Percentiles rank a stretch among this genome's conserved stretches.
phyloP scores from a whole-genome alignment of 148 eudicot genomes.

The Amaranthus palmeri region DNA sequence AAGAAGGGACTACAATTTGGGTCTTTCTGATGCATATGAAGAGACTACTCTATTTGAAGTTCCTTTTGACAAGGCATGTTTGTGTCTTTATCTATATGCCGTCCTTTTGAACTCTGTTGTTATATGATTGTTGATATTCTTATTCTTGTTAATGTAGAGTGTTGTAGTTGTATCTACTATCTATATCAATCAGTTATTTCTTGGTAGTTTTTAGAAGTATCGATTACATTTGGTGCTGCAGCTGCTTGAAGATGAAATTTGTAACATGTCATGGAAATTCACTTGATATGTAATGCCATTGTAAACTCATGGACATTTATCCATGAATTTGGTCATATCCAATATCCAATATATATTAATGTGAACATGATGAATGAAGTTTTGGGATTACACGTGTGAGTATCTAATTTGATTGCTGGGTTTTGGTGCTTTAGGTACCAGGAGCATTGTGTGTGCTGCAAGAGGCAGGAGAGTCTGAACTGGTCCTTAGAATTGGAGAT shows the following conservation, averaged over 20 bases:
- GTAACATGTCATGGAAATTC: not conserved
- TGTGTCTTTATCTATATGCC: not conserved
- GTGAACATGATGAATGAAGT: not conserved
- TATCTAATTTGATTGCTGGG: not conserved
- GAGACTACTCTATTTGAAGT: slow-evolving; percentile 74
- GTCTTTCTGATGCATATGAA: slow-evolving; percentile 66
- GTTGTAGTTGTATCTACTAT: not conserved
- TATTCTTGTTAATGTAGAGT: not conserved
- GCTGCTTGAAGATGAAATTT: not conserved
- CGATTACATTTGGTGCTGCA: not conserved
- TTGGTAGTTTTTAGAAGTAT: not conserved
- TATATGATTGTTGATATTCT: not conserved
- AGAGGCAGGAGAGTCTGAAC: slow-evolving; percentile 84
- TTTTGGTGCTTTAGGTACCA: slow-evolving; percentile 59
- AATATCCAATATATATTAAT: not conserved
- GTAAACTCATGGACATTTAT: not conserved
- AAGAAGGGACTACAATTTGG: slow-evolving; percentile 77
- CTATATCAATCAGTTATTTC: not conserved
- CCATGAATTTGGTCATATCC: not conserved
- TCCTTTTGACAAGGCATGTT: slow-evolving; percentile 76
- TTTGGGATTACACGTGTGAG: not conserved
- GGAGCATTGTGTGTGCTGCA: slow-evolving; percentile 92
- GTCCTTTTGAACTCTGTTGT: not conserved
- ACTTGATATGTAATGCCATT: not conserved
- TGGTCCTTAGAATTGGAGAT: slow-evolving; percentile 85